phyloP scores from a whole-genome alignment of 306 rosid genomes.

The Medicago arabica region DNA sequence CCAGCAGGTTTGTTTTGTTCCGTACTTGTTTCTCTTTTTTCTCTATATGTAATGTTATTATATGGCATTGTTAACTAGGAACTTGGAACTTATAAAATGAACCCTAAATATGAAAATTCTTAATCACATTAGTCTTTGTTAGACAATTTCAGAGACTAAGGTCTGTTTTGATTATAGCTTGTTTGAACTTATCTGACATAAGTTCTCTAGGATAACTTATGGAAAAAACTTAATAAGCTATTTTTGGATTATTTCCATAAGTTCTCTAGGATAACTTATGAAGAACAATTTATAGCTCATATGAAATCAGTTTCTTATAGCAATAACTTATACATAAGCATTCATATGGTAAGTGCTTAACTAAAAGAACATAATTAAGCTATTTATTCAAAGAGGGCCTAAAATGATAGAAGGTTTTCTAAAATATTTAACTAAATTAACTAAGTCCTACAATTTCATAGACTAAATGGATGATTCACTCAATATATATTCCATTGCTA shows the following conservation, averaged over 20 bases:
- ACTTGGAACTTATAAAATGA: not conserved
- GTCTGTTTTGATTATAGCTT: no score
- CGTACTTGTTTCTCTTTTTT: not conserved
- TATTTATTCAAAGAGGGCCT: no score
- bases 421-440: no score
- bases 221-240: no score
- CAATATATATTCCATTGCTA: conserved; percentile 3
- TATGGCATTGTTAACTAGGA: not conserved
- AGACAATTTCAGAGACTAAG: not conserved
- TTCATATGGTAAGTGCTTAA: no score
- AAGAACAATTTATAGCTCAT: not conserved
- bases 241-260: not conserved
- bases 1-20: conserved; percentile 81
- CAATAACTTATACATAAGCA: no score
- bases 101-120: not conserved
- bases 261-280: not conserved
- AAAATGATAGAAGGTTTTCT: not conserved
- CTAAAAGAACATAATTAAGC: no score
- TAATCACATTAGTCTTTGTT: not conserved
- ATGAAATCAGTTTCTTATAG: not conserved
- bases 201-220: no score
- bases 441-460: not conserved
- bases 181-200: no score
- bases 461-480: not conserved
- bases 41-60: not conserved